These are phyloP conservation scores for Kregervanrija pseudodelftensis DNA, from an alignment of 805 yeast species.

Conservation along the genomic window DNA sequence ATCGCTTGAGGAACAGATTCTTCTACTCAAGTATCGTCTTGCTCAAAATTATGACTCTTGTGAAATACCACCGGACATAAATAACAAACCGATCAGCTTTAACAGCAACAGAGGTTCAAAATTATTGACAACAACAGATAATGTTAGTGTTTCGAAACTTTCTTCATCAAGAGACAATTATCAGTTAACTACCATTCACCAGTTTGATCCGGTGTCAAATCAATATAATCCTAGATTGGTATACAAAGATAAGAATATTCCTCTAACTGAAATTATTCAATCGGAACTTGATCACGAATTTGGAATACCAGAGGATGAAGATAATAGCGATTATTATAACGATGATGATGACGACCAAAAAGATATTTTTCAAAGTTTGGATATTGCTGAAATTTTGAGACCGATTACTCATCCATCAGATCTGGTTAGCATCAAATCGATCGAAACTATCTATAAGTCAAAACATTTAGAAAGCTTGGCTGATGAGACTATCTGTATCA, in stretches of 20 bases:
- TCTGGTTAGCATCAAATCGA: slow-evolving; percentile 60
- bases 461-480: slow-evolving; percentile 56
- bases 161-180: slow-evolving; percentile 18
- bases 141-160: slow-evolving; percentile 18
- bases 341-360: slow-evolving; percentile 17
- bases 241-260: slow-evolving; percentile 18
- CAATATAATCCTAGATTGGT: slow-evolving; percentile 19
- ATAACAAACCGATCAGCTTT: neutral
- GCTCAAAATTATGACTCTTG: too few species aligned
- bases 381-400: slow-evolving; percentile 53
- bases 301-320: slow-evolving; percentile 17
- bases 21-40: slow-evolving; percentile 15
- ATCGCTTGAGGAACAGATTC: slow-evolving; percentile 16
- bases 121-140: slow-evolving; percentile 18
- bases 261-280: slow-evolving; percentile 20
- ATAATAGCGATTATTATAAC: slow-evolving; percentile 1
- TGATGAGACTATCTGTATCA: slow-evolving; percentile 63
- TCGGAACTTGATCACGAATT: slow-evolving; percentile 24
- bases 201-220: slow-evolving; percentile 11
- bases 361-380: slow-evolving; percentile 39
- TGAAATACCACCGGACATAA: too few species aligned
- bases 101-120: slow-evolving; percentile 26
- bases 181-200: slow-evolving; percentile 14
- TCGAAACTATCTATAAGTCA: slow-evolving; percentile 58
- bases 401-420: slow-evolving; percentile 83